A percentile compares a stretch with the other conserved stretches of the same genome.
phyloP scores from a whole-genome alignment of 106 monocot genomes.

The Dendrobium nobile region DNA sequence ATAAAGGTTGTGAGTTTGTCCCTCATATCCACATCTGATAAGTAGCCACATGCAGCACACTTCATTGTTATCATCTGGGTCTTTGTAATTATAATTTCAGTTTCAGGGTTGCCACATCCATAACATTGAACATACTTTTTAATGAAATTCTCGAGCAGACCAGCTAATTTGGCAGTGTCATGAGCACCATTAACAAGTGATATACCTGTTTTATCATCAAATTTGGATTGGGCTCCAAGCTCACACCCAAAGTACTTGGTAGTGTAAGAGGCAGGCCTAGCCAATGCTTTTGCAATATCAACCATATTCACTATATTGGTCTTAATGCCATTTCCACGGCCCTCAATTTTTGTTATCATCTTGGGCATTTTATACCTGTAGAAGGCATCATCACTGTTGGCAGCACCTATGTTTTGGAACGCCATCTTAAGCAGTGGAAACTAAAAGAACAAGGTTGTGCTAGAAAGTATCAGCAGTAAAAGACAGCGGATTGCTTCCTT shows the following conservation, averaged over 20 bases:
- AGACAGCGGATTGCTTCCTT: neutral
- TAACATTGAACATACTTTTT: constrained; percentile 87
- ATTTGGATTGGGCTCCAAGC: constrained; percentile 83
- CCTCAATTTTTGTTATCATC: constrained; percentile 88
- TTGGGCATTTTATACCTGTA: constrained; percentile 88
- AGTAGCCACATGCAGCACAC: constrained; percentile 73
- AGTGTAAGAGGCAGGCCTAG: constrained; percentile 61
- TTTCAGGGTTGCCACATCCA: constrained; percentile 77
- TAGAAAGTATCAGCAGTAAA: constrained; percentile 13
- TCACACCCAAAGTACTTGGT: constrained; percentile 83
- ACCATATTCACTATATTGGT: constrained; percentile 90
- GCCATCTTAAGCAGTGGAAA: constrained; percentile 38
- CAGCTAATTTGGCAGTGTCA: constrained; percentile 72
- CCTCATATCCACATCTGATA: constrained; percentile 79
- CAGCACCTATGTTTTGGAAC: constrained; percentile 69
- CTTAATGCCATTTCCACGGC: constrained; percentile 83
- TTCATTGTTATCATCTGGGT: constrained; percentile 66
- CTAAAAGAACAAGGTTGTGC: neutral
- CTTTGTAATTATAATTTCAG: constrained; percentile 67
- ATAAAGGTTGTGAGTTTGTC: constrained; percentile 74
- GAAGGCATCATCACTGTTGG: constrained; percentile 83
- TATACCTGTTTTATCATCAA: constrained; percentile 65
- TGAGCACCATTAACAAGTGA: constrained; percentile 75
- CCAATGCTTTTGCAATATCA: constrained; percentile 74
- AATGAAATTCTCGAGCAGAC: constrained; percentile 69